Base-by-base conservation (phyloP, 164 flowering plant genomes). In the Tetrastigma voinierianum region DNA sequence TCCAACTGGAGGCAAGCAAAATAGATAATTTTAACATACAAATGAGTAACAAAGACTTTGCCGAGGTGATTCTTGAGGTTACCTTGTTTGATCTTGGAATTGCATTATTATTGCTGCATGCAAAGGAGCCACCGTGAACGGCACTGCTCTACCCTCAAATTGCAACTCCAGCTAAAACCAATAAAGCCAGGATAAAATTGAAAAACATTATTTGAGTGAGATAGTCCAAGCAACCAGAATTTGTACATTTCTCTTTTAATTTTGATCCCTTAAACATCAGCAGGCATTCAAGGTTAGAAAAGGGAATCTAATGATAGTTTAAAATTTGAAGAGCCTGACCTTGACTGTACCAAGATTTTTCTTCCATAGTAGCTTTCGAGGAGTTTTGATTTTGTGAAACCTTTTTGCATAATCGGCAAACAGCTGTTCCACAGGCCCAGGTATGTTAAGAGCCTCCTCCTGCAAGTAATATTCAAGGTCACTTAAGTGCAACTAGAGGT, bases 331-430 rank as follows among this genome's bases (percentile, higher is more conserved):
- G 71, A 49, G 23, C 44, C 84, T 72, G 62, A 94, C 99, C 97
- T 92, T 92, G 64, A 95, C 94, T 25, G 90, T 80, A 18, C 99
- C 99, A 61, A 95, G 91, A 83, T 88, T 92, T 84, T 90, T 95
- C 87, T 88, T 92, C 97, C 99, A 92, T 11, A 83, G 59, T 55
- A 95, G 87, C 80, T 95, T 92, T 46, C 99, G 96, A 74, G 97
- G 99, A 13, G 97, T 88, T 77, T 95, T 95, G 69, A 95, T 83
- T 81, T 90, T 90, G 82, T 87, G 71, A 67, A 82, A 95, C 72
- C 97, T 89, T 74, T 79, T 89, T 19, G 94, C 88, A 78, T 90
- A 95, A 71, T 89, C 94, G 67, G 82, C 67, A 47, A 92, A 87
- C 66, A 90, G 82, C 55, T 83, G 79, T 52, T 92, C 96, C 74